Base-by-base conservation (phyloP, 495 filamentous ascomycete species). In the Aspergillus sclerotiicarbonarius region DNA sequence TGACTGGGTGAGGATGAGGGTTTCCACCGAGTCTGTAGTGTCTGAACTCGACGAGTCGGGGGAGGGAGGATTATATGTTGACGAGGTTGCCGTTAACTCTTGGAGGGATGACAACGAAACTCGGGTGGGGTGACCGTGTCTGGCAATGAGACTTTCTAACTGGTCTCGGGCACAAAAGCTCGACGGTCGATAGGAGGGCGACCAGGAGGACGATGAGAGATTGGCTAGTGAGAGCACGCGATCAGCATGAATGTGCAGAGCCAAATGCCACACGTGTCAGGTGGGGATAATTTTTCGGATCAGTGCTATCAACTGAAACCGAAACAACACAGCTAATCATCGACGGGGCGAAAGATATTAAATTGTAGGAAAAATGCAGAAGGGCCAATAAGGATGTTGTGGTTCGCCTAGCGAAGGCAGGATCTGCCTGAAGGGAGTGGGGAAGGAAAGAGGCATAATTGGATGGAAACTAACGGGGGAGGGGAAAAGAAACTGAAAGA, bases 71-170 rank as follows among this genome's bases (percentile, higher is more conserved):
- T 86, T 72, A 70, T 89, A 57, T 87, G 87, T 73, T 46, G 69
- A 53, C 33, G 81, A 80, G 21, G 88, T 92, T 48, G 90, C 90
- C 59, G 74, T 79, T 51, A 75, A 75, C 64, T 90, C 92, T 53
- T 92, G 88, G 81, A 79, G 77, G 51, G 91, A 95, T 61, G 85
- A 86, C 15, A 73, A 78, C 59, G 88, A 93, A 74, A 91, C 88
- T 60, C 73, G 74, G 59, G 74, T 76, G 67, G 74, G 76, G 69
- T 72, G 72, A 49, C 74, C 74, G 74, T 77, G 74, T 59, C 71
- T 73, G 51, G 67, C 63, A 55, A 77, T 74, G 61, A 76, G 87
- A 52, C 86, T 92, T 67, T 92, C 88, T 56, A 88, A 89, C 50
- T 72, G 92, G 47, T 82, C 77, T 53, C 89, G 87, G 29, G 91